A percentile compares a stretch with the other conserved stretches of the same genome.
phyloP scores from a whole-genome alignment of 1,284 basidiomycete genomes.

The Moesziomyces antarcticus region DNA sequence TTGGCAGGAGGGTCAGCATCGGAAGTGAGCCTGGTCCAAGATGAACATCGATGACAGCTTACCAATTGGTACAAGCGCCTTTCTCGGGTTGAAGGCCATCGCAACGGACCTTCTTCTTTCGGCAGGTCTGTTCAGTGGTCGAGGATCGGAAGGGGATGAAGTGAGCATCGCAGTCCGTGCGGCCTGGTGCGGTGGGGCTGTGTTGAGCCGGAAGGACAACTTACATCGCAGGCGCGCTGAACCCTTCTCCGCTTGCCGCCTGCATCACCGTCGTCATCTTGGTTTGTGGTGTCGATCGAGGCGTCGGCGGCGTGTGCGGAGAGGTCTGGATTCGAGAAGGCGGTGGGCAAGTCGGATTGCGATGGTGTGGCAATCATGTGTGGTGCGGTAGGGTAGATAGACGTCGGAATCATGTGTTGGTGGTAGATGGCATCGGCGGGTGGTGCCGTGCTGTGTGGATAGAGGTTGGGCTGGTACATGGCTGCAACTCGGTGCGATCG shows the following conservation, averaged over 20 bases:
- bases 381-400: constrained; percentile 14
- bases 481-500: not conserved
- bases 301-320: constrained; percentile 15
- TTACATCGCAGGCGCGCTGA: constrained; percentile 57
- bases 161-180: not conserved
- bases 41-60: not conserved
- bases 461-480: constrained; percentile 22
- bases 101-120: constrained; percentile 63
- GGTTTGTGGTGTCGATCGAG: constrained; percentile 20
- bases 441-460: constrained; percentile 11
- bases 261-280: constrained; percentile 52
- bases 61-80: constrained; percentile 55
- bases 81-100: constrained; percentile 57
- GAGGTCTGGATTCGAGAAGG: constrained; percentile 17
- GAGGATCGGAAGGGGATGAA: not conserved
- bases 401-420: constrained; percentile 15
- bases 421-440: constrained; percentile 22
- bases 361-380: constrained; percentile 8
- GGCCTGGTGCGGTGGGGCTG: too few species aligned
- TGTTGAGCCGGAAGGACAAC: not conserved
- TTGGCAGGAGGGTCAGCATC: not conserved
- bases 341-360: constrained; percentile 3
- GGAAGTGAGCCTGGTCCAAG: not conserved
- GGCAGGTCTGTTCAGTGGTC: constrained; percentile 35
- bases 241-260: constrained; percentile 56